phyloP scores from a whole-genome alignment of 2,329 filamentous ascomycete species.

The Ceratocystis albifundus region DNA sequence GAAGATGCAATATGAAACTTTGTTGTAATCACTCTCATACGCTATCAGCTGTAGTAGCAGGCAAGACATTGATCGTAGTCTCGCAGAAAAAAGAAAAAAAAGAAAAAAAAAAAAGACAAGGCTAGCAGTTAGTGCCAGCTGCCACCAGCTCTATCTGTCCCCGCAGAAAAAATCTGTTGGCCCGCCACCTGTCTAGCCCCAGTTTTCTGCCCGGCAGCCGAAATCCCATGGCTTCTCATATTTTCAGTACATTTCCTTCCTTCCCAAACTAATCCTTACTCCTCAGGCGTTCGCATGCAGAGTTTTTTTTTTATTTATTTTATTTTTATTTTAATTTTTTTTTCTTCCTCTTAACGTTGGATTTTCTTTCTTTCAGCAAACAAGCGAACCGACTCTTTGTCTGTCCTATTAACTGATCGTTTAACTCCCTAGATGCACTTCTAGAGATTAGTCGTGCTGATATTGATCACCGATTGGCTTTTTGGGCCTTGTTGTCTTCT shows the following conservation, averaged over 20 bases:
- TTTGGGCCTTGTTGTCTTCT: neutral
- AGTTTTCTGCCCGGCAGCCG: constrained; percentile 1
- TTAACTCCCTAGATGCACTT: no score
- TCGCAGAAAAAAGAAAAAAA: neutral
- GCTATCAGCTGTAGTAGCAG: no score
- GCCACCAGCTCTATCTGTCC: neutral
- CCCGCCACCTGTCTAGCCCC: neutral
- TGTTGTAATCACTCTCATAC: no score
- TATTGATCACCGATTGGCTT: neutral
- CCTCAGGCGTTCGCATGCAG: neutral
- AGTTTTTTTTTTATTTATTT: neutral
- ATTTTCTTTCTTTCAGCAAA: neutral
- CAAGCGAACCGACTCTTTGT: neutral
- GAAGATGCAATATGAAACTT: no score
- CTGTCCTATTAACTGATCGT: no score
- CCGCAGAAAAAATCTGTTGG: neutral
- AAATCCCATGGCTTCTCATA: constrained; percentile 7
- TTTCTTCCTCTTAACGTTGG: neutral
- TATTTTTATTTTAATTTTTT: neutral
- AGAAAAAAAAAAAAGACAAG: neutral
- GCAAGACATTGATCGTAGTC: no score
- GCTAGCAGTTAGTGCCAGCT: neutral
- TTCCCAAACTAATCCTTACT: neutral
- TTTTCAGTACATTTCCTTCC: neutral
- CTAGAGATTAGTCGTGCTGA: neutral